Conservation (phyloP, 352 stramenopile genomes). For the Aphanomyces invadans region DNA sequence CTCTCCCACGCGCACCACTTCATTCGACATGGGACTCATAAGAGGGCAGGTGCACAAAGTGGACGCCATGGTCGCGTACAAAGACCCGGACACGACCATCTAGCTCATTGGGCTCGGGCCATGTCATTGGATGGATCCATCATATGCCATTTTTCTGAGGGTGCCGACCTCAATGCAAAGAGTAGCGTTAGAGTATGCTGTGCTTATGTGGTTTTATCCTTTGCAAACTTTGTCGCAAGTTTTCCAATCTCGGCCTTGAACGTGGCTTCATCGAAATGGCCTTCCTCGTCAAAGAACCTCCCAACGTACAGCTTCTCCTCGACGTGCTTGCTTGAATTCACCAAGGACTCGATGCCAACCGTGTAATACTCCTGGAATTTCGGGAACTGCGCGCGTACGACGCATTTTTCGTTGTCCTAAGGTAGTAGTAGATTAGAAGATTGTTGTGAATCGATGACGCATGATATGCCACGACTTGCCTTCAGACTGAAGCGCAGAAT, state of each 20-base stretch:
- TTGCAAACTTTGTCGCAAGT: constrained; percentile 57
- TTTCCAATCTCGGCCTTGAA: constrained; percentile 63
- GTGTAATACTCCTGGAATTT: constrained; percentile 69
- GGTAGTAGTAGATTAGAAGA: too few relatives aligned
- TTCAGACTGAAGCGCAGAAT: constrained; percentile 59
- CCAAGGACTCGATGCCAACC: constrained; percentile 44
- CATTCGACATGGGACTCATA: constrained; percentile 26
- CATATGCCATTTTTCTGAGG: too few relatives aligned
- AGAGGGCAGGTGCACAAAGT: constrained; percentile 92
- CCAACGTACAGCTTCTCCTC: constrained; percentile 73
- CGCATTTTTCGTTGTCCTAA: constrained; percentile 25
- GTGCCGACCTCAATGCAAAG: constrained; percentile 17
- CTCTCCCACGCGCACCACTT: neutral
- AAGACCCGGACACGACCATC: constrained; percentile 73
- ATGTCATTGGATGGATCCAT: too few relatives aligned
- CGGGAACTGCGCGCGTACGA: constrained; percentile 64
- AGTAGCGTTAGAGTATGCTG: neutral
- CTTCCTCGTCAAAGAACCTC: constrained; percentile 80
- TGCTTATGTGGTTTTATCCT: constrained; percentile 65
- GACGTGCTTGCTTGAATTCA: constrained; percentile 33
- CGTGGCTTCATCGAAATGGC: constrained; percentile 70
- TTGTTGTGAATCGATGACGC: too few relatives aligned
- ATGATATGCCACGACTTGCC: too few relatives aligned
- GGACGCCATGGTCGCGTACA: constrained; percentile 97
- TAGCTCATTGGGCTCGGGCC: too few relatives aligned